phyloP scores from a whole-genome alignment of 2,329 filamentous ascomycete species.

The Leptographium lundbergii region DNA sequence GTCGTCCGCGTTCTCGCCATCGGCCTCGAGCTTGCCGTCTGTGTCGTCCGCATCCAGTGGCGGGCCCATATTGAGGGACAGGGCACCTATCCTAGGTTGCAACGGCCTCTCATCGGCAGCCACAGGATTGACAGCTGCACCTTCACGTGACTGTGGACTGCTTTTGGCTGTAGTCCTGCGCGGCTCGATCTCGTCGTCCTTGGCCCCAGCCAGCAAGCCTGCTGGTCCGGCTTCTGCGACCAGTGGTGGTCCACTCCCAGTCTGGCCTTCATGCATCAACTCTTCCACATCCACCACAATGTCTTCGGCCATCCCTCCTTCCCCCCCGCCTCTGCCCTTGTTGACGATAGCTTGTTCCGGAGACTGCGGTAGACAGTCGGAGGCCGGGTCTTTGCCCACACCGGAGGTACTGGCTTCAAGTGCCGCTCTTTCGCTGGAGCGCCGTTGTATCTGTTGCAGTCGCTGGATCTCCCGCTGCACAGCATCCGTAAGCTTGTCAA shows the following conservation, averaged over 20 bases:
- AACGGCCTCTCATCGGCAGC: background rate
- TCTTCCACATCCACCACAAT: constrained; percentile 2
- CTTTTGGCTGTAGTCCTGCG: background rate
- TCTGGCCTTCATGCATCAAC: background rate
- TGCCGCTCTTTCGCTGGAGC: background rate
- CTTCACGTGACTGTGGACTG: background rate
- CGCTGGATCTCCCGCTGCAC: constrained; percentile 5
- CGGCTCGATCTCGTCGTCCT: background rate
- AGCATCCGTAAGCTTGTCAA: constrained; percentile 1
- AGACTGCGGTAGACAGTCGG: background rate
- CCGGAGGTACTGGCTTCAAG: background rate
- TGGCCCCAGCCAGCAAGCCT: background rate
- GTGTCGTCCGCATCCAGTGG: background rate
- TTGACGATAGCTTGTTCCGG: background rate
- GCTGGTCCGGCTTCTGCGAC: background rate
- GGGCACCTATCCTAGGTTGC: background rate
- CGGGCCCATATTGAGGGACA: constrained; percentile 1
- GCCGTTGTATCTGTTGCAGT: background rate
- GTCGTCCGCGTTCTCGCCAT: background rate
- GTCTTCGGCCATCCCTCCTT: background rate
- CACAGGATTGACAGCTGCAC: background rate
- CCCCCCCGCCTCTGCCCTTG: background rate
- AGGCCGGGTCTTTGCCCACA: background rate
- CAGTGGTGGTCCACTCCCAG: background rate
- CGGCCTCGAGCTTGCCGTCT: background rate